Evolutionary conservation across 768 basidiomycete species (phyloP).

Genomic region (Rhodotorula paludigena): DNA sequence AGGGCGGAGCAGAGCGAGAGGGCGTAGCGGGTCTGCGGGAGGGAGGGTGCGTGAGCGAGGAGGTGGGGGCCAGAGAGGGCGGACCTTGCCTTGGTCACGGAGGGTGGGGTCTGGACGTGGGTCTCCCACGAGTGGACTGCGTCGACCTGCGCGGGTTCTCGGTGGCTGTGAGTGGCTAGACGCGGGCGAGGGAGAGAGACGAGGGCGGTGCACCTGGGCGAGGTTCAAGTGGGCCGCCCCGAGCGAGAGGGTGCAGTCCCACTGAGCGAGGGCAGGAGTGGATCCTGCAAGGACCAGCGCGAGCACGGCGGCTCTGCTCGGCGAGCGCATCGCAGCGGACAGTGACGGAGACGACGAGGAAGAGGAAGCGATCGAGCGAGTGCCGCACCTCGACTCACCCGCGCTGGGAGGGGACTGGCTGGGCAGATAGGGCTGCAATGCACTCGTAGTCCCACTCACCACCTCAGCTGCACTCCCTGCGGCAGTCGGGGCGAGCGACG

Average conservation of each 20-base stretch:
- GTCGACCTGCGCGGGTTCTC: constrained; percentile 1
- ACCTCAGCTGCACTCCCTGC: too few relatives aligned
- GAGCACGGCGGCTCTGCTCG: background rate
- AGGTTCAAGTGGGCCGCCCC: constrained; percentile 8
- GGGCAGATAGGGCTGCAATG: too few relatives aligned
- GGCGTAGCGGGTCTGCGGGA: constrained; percentile 26
- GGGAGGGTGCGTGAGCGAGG: background rate
- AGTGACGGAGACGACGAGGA: background rate
- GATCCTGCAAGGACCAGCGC: background rate
- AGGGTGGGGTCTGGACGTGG: constrained; percentile 16
- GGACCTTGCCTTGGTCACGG: constrained; percentile 21
- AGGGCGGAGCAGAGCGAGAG: constrained; percentile 38
- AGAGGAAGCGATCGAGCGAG: too few relatives aligned
- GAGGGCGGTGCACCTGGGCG: background rate
- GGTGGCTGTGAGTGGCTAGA: background rate
- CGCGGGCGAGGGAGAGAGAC: background rate
- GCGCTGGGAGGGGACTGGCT: too few relatives aligned
- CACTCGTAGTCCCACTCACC: too few relatives aligned
- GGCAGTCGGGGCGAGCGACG: too few relatives aligned
- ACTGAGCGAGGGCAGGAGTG: background rate
- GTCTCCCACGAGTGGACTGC: constrained; percentile 11
- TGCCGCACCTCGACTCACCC: too few relatives aligned
- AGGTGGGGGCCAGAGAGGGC: background rate
- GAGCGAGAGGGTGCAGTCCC: constrained; percentile 16
- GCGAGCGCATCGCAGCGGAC: background rate